Conservation (phyloP, 345 rosid species). For the Salix exigua region DNA sequence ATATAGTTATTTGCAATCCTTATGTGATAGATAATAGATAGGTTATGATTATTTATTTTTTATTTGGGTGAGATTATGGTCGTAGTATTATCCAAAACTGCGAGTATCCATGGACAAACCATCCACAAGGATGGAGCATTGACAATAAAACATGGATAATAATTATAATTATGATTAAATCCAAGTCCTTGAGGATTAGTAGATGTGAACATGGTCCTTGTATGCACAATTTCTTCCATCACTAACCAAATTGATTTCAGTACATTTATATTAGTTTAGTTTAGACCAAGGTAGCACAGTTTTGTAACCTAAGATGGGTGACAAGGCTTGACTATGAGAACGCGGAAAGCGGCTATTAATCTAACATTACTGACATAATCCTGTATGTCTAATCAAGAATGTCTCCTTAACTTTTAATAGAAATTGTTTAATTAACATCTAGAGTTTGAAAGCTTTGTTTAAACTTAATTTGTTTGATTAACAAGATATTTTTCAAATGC, state of each 20-base stretch:
- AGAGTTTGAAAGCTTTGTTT: not conserved
- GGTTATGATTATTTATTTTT: no score
- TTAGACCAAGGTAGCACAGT: not conserved
- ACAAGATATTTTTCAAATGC: conserved; percentile 12
- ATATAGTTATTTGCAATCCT: no score
- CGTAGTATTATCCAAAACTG: no score
- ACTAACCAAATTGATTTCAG: not conserved
- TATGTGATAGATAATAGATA: no score
- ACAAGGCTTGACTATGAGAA: not conserved
- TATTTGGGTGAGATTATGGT: no score
- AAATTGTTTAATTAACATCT: not conserved
- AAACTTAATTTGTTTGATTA: not conserved
- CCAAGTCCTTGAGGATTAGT: no score
- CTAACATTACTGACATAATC: not conserved
- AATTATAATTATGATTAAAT: no score
- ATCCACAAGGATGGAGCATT: no score
- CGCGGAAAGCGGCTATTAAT: not conserved
- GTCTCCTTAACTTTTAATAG: not conserved
- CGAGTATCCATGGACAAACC: no score
- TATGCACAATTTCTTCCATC: not conserved
- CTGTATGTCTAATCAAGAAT: not conserved
- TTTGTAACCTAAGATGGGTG: not conserved
- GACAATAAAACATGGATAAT: no score
- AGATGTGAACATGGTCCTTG: no score
- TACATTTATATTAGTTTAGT: not conserved